Percentiles rank a stretch among this genome's conserved stretches.
Evolutionary conservation across 2,329 filamentous ascomycete genomes (phyloP).

Genomic region (Fusarium bulbicola): DNA sequence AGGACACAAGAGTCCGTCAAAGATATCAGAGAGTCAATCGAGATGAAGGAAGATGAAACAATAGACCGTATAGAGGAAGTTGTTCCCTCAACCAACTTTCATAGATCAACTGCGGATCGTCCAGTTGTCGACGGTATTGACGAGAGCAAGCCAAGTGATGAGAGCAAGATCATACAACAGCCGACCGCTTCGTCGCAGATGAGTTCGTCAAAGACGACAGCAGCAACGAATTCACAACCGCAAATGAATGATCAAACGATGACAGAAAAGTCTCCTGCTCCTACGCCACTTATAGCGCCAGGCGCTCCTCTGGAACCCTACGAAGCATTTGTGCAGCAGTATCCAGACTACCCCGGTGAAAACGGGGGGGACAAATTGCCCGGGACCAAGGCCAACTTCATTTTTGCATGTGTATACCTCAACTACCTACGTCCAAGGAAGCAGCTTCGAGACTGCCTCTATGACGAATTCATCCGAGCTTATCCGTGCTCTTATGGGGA

Average conservation of each 20-base stretch:
- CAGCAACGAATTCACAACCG: background rate
- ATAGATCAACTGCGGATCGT: background rate
- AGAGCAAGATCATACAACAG: background rate
- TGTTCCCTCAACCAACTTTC: constrained; percentile 10
- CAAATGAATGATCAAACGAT: background rate
- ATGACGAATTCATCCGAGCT: constrained; percentile 62
- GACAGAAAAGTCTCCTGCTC: background rate
- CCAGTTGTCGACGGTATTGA: background rate
- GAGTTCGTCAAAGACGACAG: background rate
- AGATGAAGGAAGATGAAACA: constrained; percentile 22
- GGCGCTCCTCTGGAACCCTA: constrained; percentile 42
- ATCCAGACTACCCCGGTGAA: constrained; percentile 54
- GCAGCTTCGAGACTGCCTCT: constrained; percentile 54
- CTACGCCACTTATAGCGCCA: constrained; percentile 11
- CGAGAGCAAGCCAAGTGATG: background rate
- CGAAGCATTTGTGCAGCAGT: constrained; percentile 51
- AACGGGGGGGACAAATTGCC: constrained; percentile 40
- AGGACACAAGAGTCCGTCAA: constrained; percentile 29
- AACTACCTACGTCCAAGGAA: constrained; percentile 48
- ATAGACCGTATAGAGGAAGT: constrained; percentile 8
- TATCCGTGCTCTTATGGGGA: constrained; percentile 54
- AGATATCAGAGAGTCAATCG: constrained; percentile 34
- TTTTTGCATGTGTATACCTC: constrained; percentile 56
- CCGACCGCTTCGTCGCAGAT: background rate
- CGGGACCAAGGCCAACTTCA: constrained; percentile 53